These are phyloP conservation scores for Vanderwaltozyma tropicalis DNA, from an alignment of 805 yeast genomes.

Conservation along the genomic window DNA sequence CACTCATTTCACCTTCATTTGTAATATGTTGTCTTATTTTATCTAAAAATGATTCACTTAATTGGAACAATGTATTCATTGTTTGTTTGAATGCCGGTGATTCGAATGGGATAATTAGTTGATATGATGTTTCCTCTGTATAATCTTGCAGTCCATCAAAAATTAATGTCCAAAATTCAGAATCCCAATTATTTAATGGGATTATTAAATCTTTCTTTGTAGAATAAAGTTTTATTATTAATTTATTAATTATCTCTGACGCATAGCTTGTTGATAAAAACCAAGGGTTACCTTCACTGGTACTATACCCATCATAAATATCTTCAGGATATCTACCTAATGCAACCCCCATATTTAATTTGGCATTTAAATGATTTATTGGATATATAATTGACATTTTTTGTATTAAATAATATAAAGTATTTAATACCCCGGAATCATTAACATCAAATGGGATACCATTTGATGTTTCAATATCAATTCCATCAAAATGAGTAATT, in stretches of 20 bases:
- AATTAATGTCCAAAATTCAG: slow-evolving; percentile 21
- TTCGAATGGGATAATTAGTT: slow-evolving; percentile 15
- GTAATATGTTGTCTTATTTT: slow-evolving; percentile 51
- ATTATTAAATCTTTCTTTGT: slow-evolving; percentile 37
- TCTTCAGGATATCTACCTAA: slow-evolving; percentile 93
- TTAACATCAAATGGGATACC: slow-evolving; percentile 52
- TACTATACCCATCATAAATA: slow-evolving; percentile 63
- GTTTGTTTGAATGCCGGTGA: slow-evolving; percentile 38
- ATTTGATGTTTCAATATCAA: background rate
- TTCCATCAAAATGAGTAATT: slow-evolving; percentile 33
- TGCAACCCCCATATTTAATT: slow-evolving; percentile 40
- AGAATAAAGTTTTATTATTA: slow-evolving; percentile 35
- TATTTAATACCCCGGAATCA: slow-evolving; percentile 48
- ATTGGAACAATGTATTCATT: slow-evolving; percentile 37
- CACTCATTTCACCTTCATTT: slow-evolving; percentile 64
- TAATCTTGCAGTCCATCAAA: slow-evolving; percentile 2
- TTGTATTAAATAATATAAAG: slow-evolving; percentile 49
- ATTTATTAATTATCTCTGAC: slow-evolving; percentile 49
- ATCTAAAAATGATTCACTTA: slow-evolving; percentile 58
- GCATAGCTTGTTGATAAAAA: slow-evolving; percentile 68
- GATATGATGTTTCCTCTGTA: slow-evolving; percentile 3
- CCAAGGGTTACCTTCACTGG: slow-evolving; percentile 88
- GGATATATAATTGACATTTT: slow-evolving; percentile 73
- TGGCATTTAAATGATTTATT: slow-evolving; percentile 41
- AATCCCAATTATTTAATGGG: slow-evolving; percentile 13